Evolutionary conservation across 75 land plant genomes (phyloP), one percentile per base, ranked within the genome.

Genomic region (Selaginella moellendorffii): DNA sequence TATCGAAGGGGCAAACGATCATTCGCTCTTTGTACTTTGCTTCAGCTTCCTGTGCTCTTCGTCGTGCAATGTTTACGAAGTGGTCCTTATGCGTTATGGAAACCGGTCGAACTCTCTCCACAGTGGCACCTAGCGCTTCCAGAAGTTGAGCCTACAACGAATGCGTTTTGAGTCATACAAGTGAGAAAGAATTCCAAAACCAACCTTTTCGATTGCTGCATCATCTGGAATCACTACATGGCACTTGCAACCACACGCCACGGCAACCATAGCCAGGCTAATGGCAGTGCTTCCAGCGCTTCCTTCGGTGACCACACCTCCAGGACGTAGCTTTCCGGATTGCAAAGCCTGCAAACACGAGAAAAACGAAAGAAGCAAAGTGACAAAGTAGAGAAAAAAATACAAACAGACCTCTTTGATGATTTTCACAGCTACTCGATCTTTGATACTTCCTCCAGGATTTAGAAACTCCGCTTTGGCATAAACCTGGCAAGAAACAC

Each of bases 261-360:
- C 76, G 61, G 99, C 87, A 2, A 95, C 88, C 51, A 82, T 86
- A 8, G 99, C 99, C 73, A 95, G 77, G 72, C 99, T 95, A 26
- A 95, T 87, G 1, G 85, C 99, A 25, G 99, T 95, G 31, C 99
- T 95, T 53, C 99, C 99, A 73, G 99, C 99, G 79, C 99, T 95
- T 27, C 99, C 99, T 67, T 95, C 99, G 30, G 85, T 86, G 19
- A 95, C 81, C 1, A 89, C 69, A 25, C 99, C 99, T 56, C 99
- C 99, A 69, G 56, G 62, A 60, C 65, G 74, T 27, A 95, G 77
- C 27, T 75, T 31, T 22, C 97, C 99, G 46, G 88, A 82, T 30
- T 81, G 77, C 59, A 89, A 54, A 53, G 99, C 99, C 99, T 95
- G 68, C 8, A 72, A 29, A 51, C n/a, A n/a, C n/a, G n/a, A n/a